phyloP scores from a whole-genome alignment of 352 stramenopile species.

The Phytopythium boreale region DNA sequence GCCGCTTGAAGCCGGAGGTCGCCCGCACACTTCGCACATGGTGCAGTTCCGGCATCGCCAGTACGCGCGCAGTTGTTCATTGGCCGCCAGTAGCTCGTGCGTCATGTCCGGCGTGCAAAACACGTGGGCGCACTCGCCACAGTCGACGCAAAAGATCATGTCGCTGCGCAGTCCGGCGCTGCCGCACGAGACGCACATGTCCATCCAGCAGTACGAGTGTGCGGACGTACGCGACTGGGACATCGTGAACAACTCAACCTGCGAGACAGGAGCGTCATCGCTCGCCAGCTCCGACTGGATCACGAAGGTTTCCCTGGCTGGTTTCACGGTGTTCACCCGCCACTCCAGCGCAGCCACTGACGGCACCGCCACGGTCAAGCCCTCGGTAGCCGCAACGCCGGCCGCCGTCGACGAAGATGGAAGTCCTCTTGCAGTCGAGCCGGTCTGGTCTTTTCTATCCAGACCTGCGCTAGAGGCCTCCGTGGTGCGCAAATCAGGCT shows the following conservation, averaged over 20 bases:
- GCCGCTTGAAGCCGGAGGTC: constrained; percentile 24
- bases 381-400: constrained; percentile 15
- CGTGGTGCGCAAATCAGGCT: not conserved
- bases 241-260: constrained; percentile 66
- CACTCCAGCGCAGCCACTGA: constrained; percentile 1
- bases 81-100: constrained; percentile 23
- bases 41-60: constrained; percentile 96
- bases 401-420: constrained; percentile 8
- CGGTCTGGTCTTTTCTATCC: not conserved
- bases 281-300: constrained; percentile 66
- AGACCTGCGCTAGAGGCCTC: not conserved
- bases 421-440: not conserved
- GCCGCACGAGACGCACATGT: constrained; percentile 90
- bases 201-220: constrained; percentile 88
- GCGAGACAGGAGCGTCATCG: constrained; percentile 50
- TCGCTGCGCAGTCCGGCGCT: constrained; percentile 72
- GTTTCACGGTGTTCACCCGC: constrained; percentile 2
- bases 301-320: constrained; percentile 23
- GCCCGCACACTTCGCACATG: constrained; percentile 92
- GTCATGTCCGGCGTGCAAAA: constrained; percentile 84
- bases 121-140: constrained; percentile 93
- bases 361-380: constrained; percentile 8
- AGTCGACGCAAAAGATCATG: constrained; percentile 96
- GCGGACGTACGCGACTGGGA: constrained; percentile 76
- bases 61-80: constrained; percentile 56